Evolutionary conservation across 169 alveolate genomes (phyloP).

Genomic region (Cryptosporidium felis): DNA sequence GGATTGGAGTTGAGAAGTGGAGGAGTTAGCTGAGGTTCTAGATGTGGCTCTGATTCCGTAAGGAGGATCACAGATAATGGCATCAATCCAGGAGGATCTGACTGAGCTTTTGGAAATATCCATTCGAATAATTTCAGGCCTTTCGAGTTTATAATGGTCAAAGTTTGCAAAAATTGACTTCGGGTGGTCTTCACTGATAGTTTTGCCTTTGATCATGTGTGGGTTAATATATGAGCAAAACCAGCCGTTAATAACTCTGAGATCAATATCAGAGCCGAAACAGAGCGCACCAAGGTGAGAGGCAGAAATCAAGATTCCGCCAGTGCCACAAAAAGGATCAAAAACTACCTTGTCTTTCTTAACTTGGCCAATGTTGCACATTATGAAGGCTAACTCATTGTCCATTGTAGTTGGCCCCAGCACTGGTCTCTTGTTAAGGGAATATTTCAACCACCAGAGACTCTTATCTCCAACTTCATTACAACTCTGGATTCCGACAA

Average conservation of each 20-base stretch:
- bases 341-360: slow-evolving; percentile 82
- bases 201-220: slow-evolving; percentile 73
- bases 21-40: no score
- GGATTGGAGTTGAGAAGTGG: no score
- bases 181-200: slow-evolving; percentile 60
- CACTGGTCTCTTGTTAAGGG: slow-evolving; percentile 90
- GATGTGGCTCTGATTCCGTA: slow-evolving; percentile 93
- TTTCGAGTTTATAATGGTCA: slow-evolving; percentile 82
- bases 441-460: slow-evolving; percentile 87
- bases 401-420: slow-evolving; percentile 98
- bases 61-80: slow-evolving; percentile 97
- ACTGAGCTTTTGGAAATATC: slow-evolving; percentile 46
- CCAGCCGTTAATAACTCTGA: slow-evolving; percentile 89
- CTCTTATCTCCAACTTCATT: neutral
- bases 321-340: slow-evolving; percentile 99
- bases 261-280: slow-evolving; percentile 95
- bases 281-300: slow-evolving; percentile 88
- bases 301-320: slow-evolving; percentile 91
- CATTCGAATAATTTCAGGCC: slow-evolving; percentile 84
- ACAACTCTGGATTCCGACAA: slow-evolving; percentile 3
- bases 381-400: slow-evolving; percentile 93
- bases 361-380: slow-evolving; percentile 89
- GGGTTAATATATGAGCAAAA: slow-evolving; percentile 82
- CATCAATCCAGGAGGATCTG: slow-evolving; percentile 87
- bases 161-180: slow-evolving; percentile 86